phyloP scores from a whole-genome alignment of 441 rosid genomes.

The Corymbia citriodora region DNA sequence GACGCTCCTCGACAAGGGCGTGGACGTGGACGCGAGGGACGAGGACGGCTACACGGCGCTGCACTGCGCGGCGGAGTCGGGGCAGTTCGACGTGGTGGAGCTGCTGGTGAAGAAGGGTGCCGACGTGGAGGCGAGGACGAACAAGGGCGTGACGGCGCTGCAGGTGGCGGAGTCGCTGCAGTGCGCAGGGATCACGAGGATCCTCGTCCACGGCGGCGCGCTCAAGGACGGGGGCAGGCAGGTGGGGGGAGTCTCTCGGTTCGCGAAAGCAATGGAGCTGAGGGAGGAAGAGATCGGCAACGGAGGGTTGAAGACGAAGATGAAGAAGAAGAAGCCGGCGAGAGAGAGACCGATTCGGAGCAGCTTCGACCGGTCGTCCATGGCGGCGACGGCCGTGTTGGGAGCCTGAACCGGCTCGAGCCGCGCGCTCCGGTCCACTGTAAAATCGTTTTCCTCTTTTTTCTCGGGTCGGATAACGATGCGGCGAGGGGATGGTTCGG shows the following conservation, averaged over 20 bases:
- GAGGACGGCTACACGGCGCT: constrained; percentile 10
- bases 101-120: constrained; percentile 7
- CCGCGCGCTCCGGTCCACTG: accelerated
- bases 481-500: background rate
- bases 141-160: background rate
- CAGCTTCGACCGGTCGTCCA: background rate
- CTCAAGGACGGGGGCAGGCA: background rate
- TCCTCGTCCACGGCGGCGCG: background rate
- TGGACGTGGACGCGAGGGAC: background rate
- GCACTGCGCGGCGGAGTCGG: constrained; percentile 5
- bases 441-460: background rate
- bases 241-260: background rate
- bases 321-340: background rate
- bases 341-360: background rate
- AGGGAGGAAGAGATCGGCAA: background rate
- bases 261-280: background rate
- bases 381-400: background rate
- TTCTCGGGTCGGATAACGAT: background rate
- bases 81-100: constrained; percentile 1
- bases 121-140: background rate
- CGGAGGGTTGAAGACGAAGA: background rate
- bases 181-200: background rate
- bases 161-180: constrained; percentile 5
- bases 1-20: constrained; percentile 1
- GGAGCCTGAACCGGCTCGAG: background rate